phyloP scores from a whole-genome alignment of 768 basidiomycete genomes.

The Pisolithus marmoratus region DNA sequence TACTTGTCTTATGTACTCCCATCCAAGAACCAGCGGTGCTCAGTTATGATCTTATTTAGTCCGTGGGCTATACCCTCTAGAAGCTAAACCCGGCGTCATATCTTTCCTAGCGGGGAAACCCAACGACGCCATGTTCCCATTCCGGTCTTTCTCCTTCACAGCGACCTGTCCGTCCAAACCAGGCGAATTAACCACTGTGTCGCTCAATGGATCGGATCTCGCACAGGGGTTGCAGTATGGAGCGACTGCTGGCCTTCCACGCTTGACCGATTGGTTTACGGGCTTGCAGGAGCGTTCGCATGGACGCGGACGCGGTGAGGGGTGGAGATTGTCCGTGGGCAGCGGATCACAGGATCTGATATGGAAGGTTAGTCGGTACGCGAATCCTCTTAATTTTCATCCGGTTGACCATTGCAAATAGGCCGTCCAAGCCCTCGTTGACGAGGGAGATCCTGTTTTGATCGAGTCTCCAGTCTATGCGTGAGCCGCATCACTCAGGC shows the following conservation, averaged over 20 bases:
- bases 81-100: conserved; percentile 70
- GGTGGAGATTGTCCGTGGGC: conserved; percentile 77
- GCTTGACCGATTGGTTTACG: conserved; percentile 62
- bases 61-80: conserved; percentile 69
- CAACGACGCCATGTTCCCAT: conserved; percentile 86
- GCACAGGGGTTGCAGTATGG: conserved; percentile 71
- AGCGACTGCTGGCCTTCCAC: conserved; percentile 60
- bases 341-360: conserved; percentile 87
- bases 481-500: conserved; percentile 32
- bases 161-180: conserved; percentile 46
- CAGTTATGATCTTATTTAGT: conserved; percentile 33
- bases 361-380: conserved; percentile 54
- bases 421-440: conserved; percentile 66
- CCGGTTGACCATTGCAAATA: conserved; percentile 23
- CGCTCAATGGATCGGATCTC: conserved; percentile 55
- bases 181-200: conserved; percentile 41
- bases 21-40: not conserved
- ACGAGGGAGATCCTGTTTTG: conserved; percentile 75
- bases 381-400: not conserved
- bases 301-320: conserved; percentile 50
- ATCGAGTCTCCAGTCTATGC: conserved; percentile 81
- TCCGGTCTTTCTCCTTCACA: conserved; percentile 70
- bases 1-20: not conserved
- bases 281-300: conserved; percentile 71
- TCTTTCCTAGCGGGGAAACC: conserved; percentile 90